phyloP scores from a whole-genome alignment of 257 asterid genomes.

The Fraxinus quadrangulata region DNA sequence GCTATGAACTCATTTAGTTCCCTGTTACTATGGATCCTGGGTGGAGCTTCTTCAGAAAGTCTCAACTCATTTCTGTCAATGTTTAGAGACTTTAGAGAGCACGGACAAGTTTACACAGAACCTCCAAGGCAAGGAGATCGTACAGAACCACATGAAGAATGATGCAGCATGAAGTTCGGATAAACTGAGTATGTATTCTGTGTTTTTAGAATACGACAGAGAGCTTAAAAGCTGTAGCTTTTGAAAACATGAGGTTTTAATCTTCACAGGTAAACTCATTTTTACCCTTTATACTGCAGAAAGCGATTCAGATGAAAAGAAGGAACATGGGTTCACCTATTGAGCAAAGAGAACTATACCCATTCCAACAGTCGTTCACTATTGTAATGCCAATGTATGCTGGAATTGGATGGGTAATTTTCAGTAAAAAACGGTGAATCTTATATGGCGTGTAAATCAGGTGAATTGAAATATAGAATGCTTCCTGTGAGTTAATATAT shows the following conservation, averaged over 20 bases:
- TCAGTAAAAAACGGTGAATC: neutral
- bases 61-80: constrained; percentile 84
- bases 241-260: constrained; percentile 3
- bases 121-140: constrained; percentile 60
- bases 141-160: constrained; percentile 47
- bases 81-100: constrained; percentile 85
- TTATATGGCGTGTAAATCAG: neutral
- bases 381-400: constrained; percentile 28
- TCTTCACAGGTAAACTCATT: neutral
- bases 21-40: constrained; percentile 81
- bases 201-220: constrained; percentile 13
- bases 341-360: constrained; percentile 8
- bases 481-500: constrained; percentile 3
- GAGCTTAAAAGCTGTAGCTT: constrained; percentile 4
- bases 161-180: constrained; percentile 19
- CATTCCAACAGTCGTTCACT: neutral
- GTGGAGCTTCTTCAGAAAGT: constrained; percentile 97
- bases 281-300: neutral
- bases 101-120: constrained; percentile 69
- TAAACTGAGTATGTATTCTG: neutral
- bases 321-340: constrained; percentile 18
- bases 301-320: constrained; percentile 4
- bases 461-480: neutral
- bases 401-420: constrained; percentile 14
- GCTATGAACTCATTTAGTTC: constrained; percentile 86